Conservation (phyloP, 176 grass and related monocot species). For the Oryza nivara region DNA sequence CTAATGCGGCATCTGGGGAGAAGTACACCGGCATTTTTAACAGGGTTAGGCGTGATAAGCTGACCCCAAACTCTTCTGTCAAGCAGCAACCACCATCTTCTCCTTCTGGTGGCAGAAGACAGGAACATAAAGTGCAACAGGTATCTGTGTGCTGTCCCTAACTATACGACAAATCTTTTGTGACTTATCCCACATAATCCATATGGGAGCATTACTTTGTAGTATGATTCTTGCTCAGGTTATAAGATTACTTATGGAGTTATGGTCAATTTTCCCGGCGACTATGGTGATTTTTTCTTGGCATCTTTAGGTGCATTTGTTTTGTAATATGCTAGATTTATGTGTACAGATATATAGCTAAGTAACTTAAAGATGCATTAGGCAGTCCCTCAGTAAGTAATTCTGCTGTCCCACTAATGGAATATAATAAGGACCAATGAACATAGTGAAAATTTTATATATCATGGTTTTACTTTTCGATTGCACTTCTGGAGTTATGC, state of each 20-base stretch:
- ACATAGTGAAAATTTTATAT: not conserved
- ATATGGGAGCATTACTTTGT: not conserved
- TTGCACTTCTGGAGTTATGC: not conserved
- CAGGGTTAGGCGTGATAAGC: slow-evolving; percentile 1
- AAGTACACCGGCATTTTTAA: slow-evolving; percentile 43
- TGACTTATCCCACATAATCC: not conserved
- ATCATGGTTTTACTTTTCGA: not conserved
- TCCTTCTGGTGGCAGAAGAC: not conserved
- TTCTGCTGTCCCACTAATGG: not conserved
- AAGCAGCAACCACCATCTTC: slow-evolving; percentile 5
- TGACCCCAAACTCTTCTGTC: not conserved
- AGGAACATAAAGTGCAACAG: slow-evolving; percentile 12
- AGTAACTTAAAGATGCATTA: not conserved
- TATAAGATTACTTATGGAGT: not conserved
- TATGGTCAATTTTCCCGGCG: not conserved
- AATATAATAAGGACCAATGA: not conserved
- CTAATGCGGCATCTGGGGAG: slow-evolving; percentile 34
- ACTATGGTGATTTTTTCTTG: not conserved
- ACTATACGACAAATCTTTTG: not conserved
- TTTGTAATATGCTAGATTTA: not conserved
- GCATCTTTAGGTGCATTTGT: not conserved
- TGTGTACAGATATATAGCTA: not conserved
- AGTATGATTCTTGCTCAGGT: not conserved
- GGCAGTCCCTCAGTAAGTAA: not conserved
- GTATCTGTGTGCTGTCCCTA: not conserved